Conservation (phyloP, 208 protist genomes). For the Angomonas ambiguus region DNA sequence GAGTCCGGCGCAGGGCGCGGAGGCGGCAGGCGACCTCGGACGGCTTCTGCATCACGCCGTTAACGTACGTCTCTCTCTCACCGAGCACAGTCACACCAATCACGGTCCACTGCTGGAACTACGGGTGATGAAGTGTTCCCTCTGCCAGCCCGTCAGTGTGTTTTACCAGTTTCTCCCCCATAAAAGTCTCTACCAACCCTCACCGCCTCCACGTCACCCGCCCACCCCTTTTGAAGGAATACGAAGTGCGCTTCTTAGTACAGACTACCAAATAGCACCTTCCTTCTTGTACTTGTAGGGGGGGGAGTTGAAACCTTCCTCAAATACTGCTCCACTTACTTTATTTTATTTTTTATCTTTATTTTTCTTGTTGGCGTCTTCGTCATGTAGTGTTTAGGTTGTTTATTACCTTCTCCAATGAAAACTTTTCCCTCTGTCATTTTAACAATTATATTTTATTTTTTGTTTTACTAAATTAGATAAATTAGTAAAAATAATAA, state of each 20-base stretch:
- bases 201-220: neutral
- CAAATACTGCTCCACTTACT: neutral
- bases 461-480: neutral
- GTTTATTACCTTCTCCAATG: neutral
- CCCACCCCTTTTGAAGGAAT: neutral
- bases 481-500: conserved; percentile 7
- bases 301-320: neutral
- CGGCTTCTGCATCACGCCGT: conserved; percentile 61
- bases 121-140: conserved; percentile 38
- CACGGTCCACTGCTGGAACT: conserved; percentile 24
- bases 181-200: neutral
- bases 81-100: conserved; percentile 6
- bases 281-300: conserved; percentile 40
- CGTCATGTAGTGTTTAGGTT: neutral
- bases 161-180: neutral
- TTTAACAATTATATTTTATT: conserved; percentile 20
- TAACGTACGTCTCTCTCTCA: conserved; percentile 54
- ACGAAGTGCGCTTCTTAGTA: conserved; percentile 18
- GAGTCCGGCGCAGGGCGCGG: neutral
- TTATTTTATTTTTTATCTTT: neutral
- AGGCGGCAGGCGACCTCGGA: conserved; percentile 34
- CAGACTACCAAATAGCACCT: conserved; percentile 36
- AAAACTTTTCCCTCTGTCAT: conserved; percentile 11
- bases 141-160: conserved; percentile 30
- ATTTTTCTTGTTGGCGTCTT: conserved; percentile 2